These are phyloP conservation scores for Trichoderma atrobrunneum DNA, from an alignment of 2,329 filamentous ascomycete genomes.

Conservation along the genomic window DNA sequence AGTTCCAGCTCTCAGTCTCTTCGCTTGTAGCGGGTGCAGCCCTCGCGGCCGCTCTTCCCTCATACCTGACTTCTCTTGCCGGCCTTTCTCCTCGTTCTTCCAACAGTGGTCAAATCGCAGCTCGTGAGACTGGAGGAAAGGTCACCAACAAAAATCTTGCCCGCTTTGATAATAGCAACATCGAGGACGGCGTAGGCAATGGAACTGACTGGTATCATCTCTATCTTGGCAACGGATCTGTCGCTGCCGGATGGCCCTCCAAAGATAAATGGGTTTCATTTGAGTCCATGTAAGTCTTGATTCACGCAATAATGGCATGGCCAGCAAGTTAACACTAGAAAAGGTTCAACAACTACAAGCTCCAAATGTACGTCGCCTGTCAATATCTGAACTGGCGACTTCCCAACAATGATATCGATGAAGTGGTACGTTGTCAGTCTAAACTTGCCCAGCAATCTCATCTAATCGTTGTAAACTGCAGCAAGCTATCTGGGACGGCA, in stretches of 20 bases:
- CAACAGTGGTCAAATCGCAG: background rate
- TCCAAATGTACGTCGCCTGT: slow-evolving; percentile 20
- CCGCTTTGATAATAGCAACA: slow-evolving; percentile 13
- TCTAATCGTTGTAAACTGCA: background rate
- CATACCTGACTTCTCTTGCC: background rate
- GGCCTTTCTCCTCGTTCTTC: background rate
- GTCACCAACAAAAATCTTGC: background rate
- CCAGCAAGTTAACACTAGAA: background rate
- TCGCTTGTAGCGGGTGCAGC: background rate
- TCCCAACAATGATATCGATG: slow-evolving; percentile 4
- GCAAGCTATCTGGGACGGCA: slow-evolving; percentile 26
- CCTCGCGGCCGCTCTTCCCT: background rate
- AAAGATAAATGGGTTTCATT: slow-evolving; percentile 13
- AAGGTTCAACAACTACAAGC: slow-evolving; percentile 28
- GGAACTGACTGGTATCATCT: slow-evolving; percentile 31
- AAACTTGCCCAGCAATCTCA: background rate
- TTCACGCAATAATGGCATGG: background rate
- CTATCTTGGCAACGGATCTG: slow-evolving; percentile 17
- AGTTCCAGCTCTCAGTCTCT: background rate
- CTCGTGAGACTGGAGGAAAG: background rate
- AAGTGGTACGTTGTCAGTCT: slow-evolving; percentile 17
- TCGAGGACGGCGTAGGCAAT: slow-evolving; percentile 22
- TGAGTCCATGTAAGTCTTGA: slow-evolving; percentile 16
- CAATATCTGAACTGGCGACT: slow-evolving; percentile 19
- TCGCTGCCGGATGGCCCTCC: slow-evolving; percentile 17